phyloP scores from a whole-genome alignment of 441 rosid species.

The Omphalea diandra region DNA sequence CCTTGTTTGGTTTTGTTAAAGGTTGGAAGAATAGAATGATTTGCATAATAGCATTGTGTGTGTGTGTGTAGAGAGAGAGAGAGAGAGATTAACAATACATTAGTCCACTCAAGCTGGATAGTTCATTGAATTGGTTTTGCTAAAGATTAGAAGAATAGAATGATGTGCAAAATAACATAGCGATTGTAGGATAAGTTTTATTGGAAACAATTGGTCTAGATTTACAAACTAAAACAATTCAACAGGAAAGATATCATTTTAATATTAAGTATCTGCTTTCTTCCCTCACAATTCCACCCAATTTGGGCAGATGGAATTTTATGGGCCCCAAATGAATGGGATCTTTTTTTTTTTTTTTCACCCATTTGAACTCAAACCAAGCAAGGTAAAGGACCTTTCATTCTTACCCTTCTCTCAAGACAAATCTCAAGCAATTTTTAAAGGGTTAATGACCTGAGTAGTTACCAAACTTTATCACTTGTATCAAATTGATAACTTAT shows the following conservation, averaged over 20 bases:
- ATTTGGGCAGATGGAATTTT: neutral
- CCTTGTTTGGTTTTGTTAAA: neutral
- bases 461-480: too few relatives aligned
- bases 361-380: constrained; percentile 5
- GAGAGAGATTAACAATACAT: too few relatives aligned
- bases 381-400: neutral
- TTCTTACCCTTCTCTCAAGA: neutral
- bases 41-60: neutral
- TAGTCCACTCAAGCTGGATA: too few relatives aligned
- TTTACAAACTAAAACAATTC: neutral
- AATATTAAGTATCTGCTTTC: neutral
- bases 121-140: neutral
- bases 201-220: neutral
- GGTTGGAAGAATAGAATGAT: neutral
- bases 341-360: neutral
- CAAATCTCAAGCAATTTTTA: too few relatives aligned
- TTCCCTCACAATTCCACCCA: neutral
- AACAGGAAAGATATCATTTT: neutral
- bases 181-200: neutral
- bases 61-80: too few relatives aligned
- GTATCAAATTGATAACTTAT: too few relatives aligned
- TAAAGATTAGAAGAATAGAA: constrained; percentile 1
- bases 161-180: neutral
- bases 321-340: neutral
- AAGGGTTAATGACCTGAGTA: too few relatives aligned